Base-by-base conservation (phyloP, 139 green algal species). In the Chlorokybus atmophyticus region DNA sequence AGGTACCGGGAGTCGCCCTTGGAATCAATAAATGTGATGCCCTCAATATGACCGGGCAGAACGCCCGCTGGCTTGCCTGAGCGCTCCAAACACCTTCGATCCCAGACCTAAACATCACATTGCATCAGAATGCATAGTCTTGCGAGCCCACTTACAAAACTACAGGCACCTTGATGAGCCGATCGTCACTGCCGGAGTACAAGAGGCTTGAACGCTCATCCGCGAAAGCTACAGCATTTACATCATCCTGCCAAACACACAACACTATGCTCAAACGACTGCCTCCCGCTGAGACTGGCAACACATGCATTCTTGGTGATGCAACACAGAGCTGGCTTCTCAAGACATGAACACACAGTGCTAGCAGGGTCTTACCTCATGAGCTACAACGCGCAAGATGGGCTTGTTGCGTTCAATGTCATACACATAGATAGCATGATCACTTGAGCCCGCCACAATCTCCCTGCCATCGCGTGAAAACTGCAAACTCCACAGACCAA, bases 1-100 rank as follows among this genome's bases (percentile, higher is more conserved):
- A 96, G 44, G 72, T 88, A 66, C 3, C 73, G 54, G 1, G 70
- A 71, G 47, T 90, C 83, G 7, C 73, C 71, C 52, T 71, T 62
- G 23, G 75, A 47, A 68, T 85, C 74, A 8, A 97, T 39, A 65
- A 93, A 79, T 1, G 88, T 93, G 6, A 97, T 29, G 28, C 90
- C 90, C 67, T 97, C 86, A 1, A 69, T 85, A 75, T 97, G 90
- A 2, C 90, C 90, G 52, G 87, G 61, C 40, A 95, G 70, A 40
- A 87, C 68, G 17, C 87, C 88, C 28, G 70, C 61, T 0, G 84
- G 64, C 25, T 55, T 50, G 44, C 59, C 17, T 52, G 14, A 57
- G 29, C 19, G 52, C 5, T 40, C 29, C 26, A 8, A 5, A 6
- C 52, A 60, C 25, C 56, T 3, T 4, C 24, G 39, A 14, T 62